Conservation (phyloP, 768 basidiomycete species). For the Sporobolomyces roseus region DNA sequence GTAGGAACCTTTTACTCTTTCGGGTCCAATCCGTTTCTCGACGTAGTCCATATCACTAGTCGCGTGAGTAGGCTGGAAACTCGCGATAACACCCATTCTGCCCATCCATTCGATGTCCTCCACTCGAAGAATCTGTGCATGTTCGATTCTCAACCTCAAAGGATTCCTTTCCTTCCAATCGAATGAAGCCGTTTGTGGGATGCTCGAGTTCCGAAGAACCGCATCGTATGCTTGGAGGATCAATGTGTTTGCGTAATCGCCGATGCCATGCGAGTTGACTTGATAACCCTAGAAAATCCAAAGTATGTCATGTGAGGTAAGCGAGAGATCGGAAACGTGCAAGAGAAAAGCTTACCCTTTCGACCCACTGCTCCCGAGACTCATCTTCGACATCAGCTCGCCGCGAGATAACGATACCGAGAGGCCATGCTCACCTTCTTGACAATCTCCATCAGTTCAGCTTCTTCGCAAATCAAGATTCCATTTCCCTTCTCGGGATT, state of each 20-base stretch:
- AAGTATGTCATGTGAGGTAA: too few relatives aligned
- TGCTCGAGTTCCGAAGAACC: conserved; percentile 51
- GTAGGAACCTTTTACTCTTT: conserved; percentile 81
- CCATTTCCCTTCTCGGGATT: conserved; percentile 63
- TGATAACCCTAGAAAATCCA: conserved; percentile 34
- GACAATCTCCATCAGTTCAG: conserved; percentile 59
- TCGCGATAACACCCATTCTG: conserved; percentile 75
- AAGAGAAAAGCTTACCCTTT: conserved; percentile 32
- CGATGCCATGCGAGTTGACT: conserved; percentile 48
- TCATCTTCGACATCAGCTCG: too few relatives aligned
- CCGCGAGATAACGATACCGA: too few relatives aligned
- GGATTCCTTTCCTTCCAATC: conserved; percentile 1
- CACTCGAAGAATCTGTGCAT: conserved; percentile 78
- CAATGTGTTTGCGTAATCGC: conserved; percentile 76
- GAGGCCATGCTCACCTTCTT: conserved; percentile 52
- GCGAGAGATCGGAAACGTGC: conserved; percentile 45
- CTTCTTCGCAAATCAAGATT: conserved; percentile 61
- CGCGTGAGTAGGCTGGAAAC: conserved; percentile 86
- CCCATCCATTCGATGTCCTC: conserved; percentile 68
- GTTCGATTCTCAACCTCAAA: conserved; percentile 74
- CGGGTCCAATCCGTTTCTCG: conserved; percentile 70
- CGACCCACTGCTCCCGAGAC: conserved; percentile 14
- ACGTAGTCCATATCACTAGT: conserved; percentile 92
- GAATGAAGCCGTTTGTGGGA: not conserved
- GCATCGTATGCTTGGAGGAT: conserved; percentile 78